Evolutionary conservation across 1,284 basidiomycete genomes (phyloP), one percentile per base, ranked within the genome.

Genomic region (Ceratobasidium sp.): DNA sequence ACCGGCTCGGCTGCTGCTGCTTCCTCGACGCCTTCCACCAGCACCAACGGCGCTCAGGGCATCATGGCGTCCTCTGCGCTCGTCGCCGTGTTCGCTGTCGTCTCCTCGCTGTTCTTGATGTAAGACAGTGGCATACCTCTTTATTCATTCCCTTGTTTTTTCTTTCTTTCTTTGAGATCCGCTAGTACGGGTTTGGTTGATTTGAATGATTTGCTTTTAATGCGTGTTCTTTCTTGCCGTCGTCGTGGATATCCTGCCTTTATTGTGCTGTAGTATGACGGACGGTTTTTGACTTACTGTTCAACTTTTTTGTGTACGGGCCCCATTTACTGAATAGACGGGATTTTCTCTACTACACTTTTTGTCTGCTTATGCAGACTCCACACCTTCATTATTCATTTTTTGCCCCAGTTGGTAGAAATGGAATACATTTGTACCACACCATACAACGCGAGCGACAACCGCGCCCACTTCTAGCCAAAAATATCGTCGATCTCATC

Each of bases 401-500:
- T 41, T 41, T 41, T 41, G 36, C 11, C 36, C 11, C 11, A n/a
- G 36, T 41, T 41, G 36, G 36, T 41, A 41, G 36, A 11, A 41
- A 11, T 41, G 4, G 36, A 41, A 41, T 41, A 41, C 4, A 41
- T 41, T 41, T 11, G 4, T 41, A 11, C 36, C 36, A 11, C 11
- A 41, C 36, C 36, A 41, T 41, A 41, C 36, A 41, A 41, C 36
- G 50, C 19, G 17, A 17, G 41, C 1, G 14, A n/a, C 15, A 14
- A 41, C 67, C n/a, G n/a, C n/a, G n/a, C n/a, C n/a, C 1, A 47
- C 27, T 27, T 31, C 57, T 72, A 77, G 7, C 86, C 88, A 80
- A 92, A 92, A 36, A 92, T 91, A 29, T 87, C 87, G 78, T 92
- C 91, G 48, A 92, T 91, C 79, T 89, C 90, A 77, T 91, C 86